phyloP scores from a whole-genome alignment of 1,139 yeast genomes.

The Candida sp. region DNA sequence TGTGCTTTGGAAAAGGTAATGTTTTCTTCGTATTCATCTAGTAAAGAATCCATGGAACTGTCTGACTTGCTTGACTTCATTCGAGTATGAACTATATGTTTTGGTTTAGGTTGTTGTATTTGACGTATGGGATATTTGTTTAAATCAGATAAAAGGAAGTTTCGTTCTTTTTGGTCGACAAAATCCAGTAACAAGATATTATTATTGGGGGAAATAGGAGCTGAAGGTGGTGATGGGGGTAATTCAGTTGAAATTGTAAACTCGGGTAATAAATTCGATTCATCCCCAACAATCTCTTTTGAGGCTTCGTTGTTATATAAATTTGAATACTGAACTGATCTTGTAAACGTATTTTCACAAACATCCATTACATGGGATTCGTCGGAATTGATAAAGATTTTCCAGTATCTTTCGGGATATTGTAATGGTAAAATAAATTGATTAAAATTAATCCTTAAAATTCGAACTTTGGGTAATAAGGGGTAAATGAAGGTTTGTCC shows the following conservation, averaged over 20 bases:
- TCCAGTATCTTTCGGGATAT: conserved; percentile 75
- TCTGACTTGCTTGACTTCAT: conserved; percentile 19
- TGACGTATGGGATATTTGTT: conserved; percentile 25
- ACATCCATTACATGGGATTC: conserved; percentile 26
- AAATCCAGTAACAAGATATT: conserved; percentile 3
- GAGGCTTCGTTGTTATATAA: conserved; percentile 13
- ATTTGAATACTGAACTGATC: conserved; percentile 46
- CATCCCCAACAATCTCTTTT: not conserved
- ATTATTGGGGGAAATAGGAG: conserved; percentile 38
- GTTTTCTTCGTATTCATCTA: conserved; percentile 51
- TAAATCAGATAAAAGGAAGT: conserved; percentile 22
- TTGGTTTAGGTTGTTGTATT: conserved; percentile 19
- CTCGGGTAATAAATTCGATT: conserved; percentile 2
- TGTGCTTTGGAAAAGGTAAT: conserved; percentile 27
- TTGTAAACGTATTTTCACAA: conserved; percentile 36
- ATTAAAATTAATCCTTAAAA: conserved; percentile 48
- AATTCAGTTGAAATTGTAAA: conserved; percentile 13
- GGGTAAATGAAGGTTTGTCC: conserved; percentile 60
- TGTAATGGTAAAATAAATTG: conserved; percentile 64
- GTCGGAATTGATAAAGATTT: conserved; percentile 44
- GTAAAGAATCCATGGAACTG: conserved; percentile 48
- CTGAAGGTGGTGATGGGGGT: conserved; percentile 48
- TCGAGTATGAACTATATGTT: conserved; percentile 3
- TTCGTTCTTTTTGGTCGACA: conserved; percentile 12
- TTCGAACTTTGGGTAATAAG: conserved; percentile 55